Evolutionary conservation across 2,329 filamentous ascomycete genomes (phyloP).

Genomic region (Nigrospora sphaerica): DNA sequence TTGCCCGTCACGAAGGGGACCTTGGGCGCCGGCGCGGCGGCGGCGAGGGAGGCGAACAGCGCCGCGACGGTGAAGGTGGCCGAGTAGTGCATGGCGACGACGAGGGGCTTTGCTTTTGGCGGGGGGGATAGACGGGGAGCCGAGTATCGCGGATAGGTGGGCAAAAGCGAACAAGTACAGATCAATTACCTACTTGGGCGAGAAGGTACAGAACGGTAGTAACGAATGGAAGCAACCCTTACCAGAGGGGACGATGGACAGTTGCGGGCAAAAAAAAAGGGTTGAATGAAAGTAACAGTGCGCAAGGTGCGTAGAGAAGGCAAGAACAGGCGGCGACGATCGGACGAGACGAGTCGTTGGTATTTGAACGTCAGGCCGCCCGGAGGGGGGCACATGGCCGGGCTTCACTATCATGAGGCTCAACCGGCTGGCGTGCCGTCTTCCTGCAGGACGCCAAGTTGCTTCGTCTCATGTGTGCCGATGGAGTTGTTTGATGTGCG

Average conservation of each 20-base stretch:
- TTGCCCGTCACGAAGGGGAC: conserved; percentile 5
- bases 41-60: conserved; percentile 2
- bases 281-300: conserved; percentile 1
- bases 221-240: conserved; percentile 6
- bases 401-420: neutral
- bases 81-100: conserved; percentile 1
- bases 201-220: neutral
- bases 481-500: neutral
- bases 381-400: neutral
- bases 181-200: neutral
- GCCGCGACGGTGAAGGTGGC: neutral
- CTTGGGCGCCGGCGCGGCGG: neutral
- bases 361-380: neutral
- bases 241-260: conserved; percentile 4
- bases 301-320: neutral
- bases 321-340: conserved; percentile 1
- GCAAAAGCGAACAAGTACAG: neutral
- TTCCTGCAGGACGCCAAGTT: neutral
- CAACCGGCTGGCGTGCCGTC: neutral
- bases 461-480: neutral
- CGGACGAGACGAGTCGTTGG: neutral
- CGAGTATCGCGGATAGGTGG: neutral
- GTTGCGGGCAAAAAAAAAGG: neutral
- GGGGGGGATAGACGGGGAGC: neutral
- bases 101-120: neutral